Conservation (phyloP, 495 filamentous ascomycete genomes). For the Penicillium goetzii region DNA sequence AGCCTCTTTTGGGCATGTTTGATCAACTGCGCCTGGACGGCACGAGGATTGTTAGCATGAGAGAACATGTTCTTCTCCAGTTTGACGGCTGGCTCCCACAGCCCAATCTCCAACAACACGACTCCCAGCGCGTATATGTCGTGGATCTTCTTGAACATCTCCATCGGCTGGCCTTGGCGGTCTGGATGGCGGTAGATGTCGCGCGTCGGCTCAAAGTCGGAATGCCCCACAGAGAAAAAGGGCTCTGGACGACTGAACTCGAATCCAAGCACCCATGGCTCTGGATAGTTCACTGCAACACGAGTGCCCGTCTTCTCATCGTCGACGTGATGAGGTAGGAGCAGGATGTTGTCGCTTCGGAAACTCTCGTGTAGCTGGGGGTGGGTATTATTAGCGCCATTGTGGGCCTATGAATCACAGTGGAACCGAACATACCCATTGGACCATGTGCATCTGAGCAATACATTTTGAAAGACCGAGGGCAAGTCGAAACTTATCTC, state of each 20-base stretch:
- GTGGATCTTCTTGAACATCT: slow-evolving; percentile 16
- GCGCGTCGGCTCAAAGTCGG: slow-evolving; percentile 10
- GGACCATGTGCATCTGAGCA: slow-evolving; percentile 12
- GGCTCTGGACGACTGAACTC: slow-evolving; percentile 10
- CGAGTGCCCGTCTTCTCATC: background rate
- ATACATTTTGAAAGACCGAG: slow-evolving; percentile 2
- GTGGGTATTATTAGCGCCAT: slow-evolving; percentile 8
- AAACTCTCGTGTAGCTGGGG: slow-evolving; percentile 8
- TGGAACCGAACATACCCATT: slow-evolving; percentile 3
- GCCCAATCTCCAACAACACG: slow-evolving; percentile 8
- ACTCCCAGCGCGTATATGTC: slow-evolving; percentile 10
- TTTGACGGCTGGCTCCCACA: slow-evolving; percentile 10
- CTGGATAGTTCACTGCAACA: slow-evolving; percentile 9
- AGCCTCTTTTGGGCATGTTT: slow-evolving; percentile 10
- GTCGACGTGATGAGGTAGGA: background rate
- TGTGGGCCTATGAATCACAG: background rate
- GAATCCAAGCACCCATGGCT: slow-evolving; percentile 10
- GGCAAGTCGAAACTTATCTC: slow-evolving; percentile 9
- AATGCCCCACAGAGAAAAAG: slow-evolving; percentile 10
- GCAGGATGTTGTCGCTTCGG: slow-evolving; percentile 14
- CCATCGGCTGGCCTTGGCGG: slow-evolving; percentile 7
- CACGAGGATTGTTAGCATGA: background rate
- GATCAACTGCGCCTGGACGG: slow-evolving; percentile 6
- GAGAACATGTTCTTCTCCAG: slow-evolving; percentile 9
- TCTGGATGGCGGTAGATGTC: slow-evolving; percentile 14